These are phyloP conservation scores for Ogataea nitratoaversa DNA, from an alignment of 805 yeast genomes.

Conservation along the genomic window DNA sequence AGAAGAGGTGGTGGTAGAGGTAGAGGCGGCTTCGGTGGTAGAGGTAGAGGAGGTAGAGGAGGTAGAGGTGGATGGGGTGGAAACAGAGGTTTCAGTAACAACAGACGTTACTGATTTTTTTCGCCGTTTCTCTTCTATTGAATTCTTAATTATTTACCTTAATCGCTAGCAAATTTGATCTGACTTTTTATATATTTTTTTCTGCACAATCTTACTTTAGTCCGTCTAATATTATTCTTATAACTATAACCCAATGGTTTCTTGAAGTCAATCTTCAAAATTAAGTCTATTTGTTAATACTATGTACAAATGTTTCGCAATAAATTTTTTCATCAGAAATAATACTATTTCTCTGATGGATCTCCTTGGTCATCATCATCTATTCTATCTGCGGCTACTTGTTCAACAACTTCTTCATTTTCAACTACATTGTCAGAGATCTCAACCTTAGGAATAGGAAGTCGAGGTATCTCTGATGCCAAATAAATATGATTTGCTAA, in stretches of 20 bases:
- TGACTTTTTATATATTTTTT: not conserved
- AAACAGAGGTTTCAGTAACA: constrained; percentile 32
- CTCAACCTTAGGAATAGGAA: constrained; percentile 2
- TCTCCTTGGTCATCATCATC: no score
- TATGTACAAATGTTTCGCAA: not conserved
- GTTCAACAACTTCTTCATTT: not conserved
- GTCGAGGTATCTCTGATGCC: constrained; percentile 13
- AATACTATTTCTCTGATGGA: not conserved
- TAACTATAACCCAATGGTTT: no score
- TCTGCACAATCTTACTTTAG: no score
- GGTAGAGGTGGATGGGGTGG: constrained; percentile 35
- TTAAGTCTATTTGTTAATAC: not conserved
- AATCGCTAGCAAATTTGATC: not conserved
- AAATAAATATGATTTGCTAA: constrained; percentile 16
- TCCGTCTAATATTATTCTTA: not conserved
- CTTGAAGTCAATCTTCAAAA: no score
- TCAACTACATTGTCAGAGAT: not conserved
- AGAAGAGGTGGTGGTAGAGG: constrained; percentile 70
- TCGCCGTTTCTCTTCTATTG: constrained; percentile 1
- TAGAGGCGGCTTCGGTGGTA: constrained; percentile 50
- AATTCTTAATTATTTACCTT: constrained; percentile 10
- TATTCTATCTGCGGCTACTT: no score
- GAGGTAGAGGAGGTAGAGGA: constrained; percentile 50
- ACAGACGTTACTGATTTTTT: constrained; percentile 35
- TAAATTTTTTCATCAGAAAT: not conserved